A percentile compares a stretch with the other conserved stretches of the same genome.
Conservation (phyloP, 495 filamentous ascomycete genomes). For the Neurospora sp. region DNA sequence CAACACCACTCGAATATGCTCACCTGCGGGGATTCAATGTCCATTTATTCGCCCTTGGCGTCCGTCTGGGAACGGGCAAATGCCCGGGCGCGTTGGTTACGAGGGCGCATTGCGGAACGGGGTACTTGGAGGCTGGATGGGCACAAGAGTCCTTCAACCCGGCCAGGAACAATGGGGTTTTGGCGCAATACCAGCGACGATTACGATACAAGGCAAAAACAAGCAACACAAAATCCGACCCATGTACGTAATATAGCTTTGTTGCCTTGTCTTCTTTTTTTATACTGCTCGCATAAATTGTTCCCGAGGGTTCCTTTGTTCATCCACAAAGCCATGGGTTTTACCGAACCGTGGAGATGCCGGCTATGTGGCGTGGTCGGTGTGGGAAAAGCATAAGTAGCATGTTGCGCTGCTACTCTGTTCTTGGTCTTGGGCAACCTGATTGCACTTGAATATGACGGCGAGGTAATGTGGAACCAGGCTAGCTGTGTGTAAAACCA, state of each 20-base stretch:
- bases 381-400: not conserved
- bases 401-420: not conserved
- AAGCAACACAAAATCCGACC: not conserved
- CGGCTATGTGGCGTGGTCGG: not conserved
- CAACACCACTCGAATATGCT: not conserved
- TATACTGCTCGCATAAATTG: not conserved
- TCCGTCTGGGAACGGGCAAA: not conserved
- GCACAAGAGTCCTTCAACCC: not conserved
- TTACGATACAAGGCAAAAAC: not conserved
- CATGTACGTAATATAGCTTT: not conserved
- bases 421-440: not conserved
- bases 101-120: not conserved
- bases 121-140: not conserved
- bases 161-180: not conserved
- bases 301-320: not conserved
- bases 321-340: not conserved
- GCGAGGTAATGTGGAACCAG: not conserved
- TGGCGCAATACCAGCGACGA: not conserved
- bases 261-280: not conserved
- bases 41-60: not conserved
- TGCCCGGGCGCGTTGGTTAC: not conserved
- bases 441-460: not conserved
- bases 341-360: not conserved
- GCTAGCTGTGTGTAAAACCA: not conserved
- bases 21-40: not conserved